phyloP scores from a whole-genome alignment of 2,329 filamentous ascomycete species.

The Colletotrichum tamarilloi region DNA sequence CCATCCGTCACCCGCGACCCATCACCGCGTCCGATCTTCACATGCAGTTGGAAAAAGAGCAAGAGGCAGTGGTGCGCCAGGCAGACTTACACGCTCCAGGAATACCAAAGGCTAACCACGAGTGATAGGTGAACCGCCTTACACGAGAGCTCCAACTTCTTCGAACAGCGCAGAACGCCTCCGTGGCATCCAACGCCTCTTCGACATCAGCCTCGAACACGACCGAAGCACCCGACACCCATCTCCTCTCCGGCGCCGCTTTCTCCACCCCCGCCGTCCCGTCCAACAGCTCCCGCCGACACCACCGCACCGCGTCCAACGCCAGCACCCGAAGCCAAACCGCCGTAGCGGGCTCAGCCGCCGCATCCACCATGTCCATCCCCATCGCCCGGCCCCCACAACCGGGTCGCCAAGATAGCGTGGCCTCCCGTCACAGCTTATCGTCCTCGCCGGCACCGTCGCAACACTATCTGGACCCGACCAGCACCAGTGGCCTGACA shows the following conservation, averaged over 20 bases:
- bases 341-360: slow-evolving; percentile 51
- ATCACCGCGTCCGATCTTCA: slow-evolving; percentile 91
- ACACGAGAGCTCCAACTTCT: slow-evolving; percentile 89
- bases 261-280: slow-evolving; percentile 69
- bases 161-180: slow-evolving; percentile 76
- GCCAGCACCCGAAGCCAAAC: slow-evolving; percentile 65
- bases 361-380: slow-evolving; percentile 52
- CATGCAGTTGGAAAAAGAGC: slow-evolving; percentile 90
- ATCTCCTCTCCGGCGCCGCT: slow-evolving; percentile 66
- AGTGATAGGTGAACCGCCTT: slow-evolving; percentile 83
- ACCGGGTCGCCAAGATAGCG: slow-evolving; percentile 64
- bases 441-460: slow-evolving; percentile 59
- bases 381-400: slow-evolving; percentile 59
- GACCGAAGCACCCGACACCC: slow-evolving; percentile 57
- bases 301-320: slow-evolving; percentile 69
- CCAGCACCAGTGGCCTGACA: slow-evolving; percentile 58
- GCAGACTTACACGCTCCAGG: not conserved
- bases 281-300: slow-evolving; percentile 59
- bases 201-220: slow-evolving; percentile 68
- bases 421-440: slow-evolving; percentile 63
- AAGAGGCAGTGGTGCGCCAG: slow-evolving; percentile 84
- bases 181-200: slow-evolving; percentile 73
- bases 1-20: slow-evolving; percentile 86
- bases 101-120: slow-evolving; percentile 8
- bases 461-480: slow-evolving; percentile 37